These are phyloP conservation scores for Marchantia polymorpha DNA, from an alignment of 225 moss, liverwort and hornwort genomes.

Conservation along the genomic window DNA sequence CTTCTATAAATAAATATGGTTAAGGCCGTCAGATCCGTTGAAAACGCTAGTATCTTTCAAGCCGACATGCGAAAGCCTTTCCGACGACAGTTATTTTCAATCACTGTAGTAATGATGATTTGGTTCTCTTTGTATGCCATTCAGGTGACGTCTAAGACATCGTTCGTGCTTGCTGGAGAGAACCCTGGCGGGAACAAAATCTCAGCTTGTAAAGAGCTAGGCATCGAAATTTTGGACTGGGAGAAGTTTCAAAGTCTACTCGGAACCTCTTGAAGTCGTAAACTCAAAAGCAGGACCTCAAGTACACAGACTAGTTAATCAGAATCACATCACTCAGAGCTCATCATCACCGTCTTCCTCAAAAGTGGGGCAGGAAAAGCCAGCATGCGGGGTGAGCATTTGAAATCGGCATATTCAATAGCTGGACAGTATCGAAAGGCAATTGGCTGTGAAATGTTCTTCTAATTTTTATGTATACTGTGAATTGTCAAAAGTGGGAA, in stretches of 20 bases:
- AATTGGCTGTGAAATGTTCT: not conserved
- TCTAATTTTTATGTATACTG: not conserved
- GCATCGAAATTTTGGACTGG: conserved; percentile 48
- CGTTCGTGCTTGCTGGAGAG: conserved; percentile 64
- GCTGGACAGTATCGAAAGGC: not conserved
- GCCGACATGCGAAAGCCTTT: not conserved
- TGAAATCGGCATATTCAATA: not conserved
- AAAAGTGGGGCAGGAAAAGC: not conserved
- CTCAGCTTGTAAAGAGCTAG: conserved; percentile 46
- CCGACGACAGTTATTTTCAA: not conserved
- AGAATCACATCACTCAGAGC: not conserved
- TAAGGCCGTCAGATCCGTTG: not conserved
- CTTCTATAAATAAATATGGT: not conserved
- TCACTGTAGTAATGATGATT: not conserved
- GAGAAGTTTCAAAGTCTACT: conserved; percentile 52
- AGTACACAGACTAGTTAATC: not conserved
- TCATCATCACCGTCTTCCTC: not conserved
- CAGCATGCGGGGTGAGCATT: not conserved
- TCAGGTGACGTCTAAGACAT: conserved; percentile 77
- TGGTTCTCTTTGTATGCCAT: not conserved
- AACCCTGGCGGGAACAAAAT: conserved; percentile 70
- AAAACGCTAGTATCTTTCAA: too few species aligned
- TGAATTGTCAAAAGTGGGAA: not conserved
- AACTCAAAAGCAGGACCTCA: not conserved
- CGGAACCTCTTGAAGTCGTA: not conserved